Evolutionary conservation across 331 rosid species (phyloP).

Genomic region (Malus hybrid): DNA sequence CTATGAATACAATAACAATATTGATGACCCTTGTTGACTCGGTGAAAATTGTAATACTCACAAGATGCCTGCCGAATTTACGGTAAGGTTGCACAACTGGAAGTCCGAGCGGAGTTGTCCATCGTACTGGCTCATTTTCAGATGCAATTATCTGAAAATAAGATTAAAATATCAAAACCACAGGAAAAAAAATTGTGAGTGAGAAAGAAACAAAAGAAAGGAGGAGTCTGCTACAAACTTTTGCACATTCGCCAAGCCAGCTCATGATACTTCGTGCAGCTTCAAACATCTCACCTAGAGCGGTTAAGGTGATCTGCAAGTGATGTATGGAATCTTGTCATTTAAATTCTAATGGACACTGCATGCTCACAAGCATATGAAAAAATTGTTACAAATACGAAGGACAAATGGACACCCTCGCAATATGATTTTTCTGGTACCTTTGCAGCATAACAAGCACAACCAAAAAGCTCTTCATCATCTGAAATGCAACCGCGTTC

Average conservation of each 20-base stretch:
- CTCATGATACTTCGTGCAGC: constrained; percentile 85
- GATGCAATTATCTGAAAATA: constrained; percentile 71
- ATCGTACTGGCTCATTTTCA: constrained; percentile 79
- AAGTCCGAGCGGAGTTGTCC: constrained; percentile 98
- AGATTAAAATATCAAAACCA: background rate
- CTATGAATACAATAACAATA: constrained; percentile 14
- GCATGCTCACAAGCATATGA: background rate
- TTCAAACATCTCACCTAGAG: constrained; percentile 94
- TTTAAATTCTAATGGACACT: background rate
- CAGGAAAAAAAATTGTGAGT: background rate
- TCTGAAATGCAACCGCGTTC: constrained; percentile 59
- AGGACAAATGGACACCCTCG: background rate
- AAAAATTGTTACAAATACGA: background rate
- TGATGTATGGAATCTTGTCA: background rate
- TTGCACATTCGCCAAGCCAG: constrained; percentile 97
- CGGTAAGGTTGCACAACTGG: constrained; percentile 99
- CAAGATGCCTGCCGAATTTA: constrained; percentile 57
- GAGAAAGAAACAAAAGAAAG: background rate
- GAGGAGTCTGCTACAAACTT: constrained; percentile 41
- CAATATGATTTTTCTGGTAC: constrained; percentile 22
- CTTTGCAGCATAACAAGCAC: constrained; percentile 94
- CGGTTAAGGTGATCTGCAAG: constrained; percentile 73
- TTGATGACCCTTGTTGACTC: background rate
- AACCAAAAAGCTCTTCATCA: constrained; percentile 48
- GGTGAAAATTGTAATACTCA: constrained; percentile 36